A percentile compares a stretch with the other conserved stretches of the same genome.
Evolutionary conservation across 371 early-diverging fungal species (phyloP).

Genomic region (Polyrhizophydium stewartii): DNA sequence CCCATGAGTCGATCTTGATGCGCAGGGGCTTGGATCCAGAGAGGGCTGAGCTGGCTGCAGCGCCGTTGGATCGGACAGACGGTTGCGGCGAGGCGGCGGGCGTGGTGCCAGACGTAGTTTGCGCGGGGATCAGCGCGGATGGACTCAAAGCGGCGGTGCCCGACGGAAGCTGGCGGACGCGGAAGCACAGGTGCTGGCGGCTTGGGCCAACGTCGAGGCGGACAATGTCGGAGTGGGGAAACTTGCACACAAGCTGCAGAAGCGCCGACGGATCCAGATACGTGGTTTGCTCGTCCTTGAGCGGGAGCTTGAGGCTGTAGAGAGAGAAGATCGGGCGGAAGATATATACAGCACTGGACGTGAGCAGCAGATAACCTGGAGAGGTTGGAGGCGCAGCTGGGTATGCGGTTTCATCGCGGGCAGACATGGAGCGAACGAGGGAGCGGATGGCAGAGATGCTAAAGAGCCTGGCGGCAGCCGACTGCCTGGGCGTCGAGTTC

Average conservation of each 20-base stretch:
- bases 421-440: neutral
- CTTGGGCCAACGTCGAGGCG: conserved; percentile 50
- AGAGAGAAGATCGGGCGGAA: conserved; percentile 8
- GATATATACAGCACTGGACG: conserved; percentile 9
- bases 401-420: neutral
- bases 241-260: conserved; percentile 19
- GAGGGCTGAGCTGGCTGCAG: too few species aligned
- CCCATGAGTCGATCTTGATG: neutral
- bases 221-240: conserved; percentile 22
- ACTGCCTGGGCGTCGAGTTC: too few species aligned
- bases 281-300: conserved; percentile 12
- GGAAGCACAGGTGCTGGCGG: conserved; percentile 43
- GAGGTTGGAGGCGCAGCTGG: neutral
- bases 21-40: neutral
- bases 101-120: neutral
- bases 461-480: neutral
- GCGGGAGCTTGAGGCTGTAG: conserved; percentile 5
- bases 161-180: neutral
- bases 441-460: neutral
- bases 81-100: neutral
- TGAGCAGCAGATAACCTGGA: conserved; percentile 14
- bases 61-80: too few species aligned
- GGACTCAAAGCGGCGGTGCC: neutral
- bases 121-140: neutral
- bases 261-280: conserved; percentile 25